Percentiles rank a stretch among this genome's conserved stretches.
Conservation (phyloP, 495 filamentous ascomycete species). For the Lepidopterella palustris region DNA sequence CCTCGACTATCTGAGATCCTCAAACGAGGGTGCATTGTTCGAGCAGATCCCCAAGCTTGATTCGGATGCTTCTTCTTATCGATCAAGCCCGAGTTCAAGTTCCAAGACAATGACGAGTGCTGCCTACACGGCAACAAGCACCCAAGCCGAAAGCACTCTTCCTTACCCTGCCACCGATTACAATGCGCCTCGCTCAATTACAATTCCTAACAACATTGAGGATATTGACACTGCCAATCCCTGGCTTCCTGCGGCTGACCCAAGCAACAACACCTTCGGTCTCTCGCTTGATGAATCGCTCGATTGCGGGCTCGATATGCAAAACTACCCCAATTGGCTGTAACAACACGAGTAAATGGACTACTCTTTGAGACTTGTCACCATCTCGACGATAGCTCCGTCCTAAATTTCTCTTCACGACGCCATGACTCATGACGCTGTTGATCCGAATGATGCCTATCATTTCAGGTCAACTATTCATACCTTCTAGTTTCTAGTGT, state of each 20-base stretch:
- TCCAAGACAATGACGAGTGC: neutral
- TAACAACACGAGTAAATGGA: neutral
- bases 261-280: neutral
- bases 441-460: constrained; percentile 1
- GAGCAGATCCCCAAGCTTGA: neutral
- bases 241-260: constrained; percentile 16
- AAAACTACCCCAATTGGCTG: neutral
- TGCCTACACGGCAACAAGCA: neutral
- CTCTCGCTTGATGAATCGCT: neutral
- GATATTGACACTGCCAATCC: constrained; percentile 17
- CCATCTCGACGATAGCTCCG: neutral
- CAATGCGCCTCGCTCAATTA: constrained; percentile 10
- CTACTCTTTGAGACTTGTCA: neutral
- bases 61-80: neutral
- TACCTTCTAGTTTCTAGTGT: neutral
- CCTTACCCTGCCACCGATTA: constrained; percentile 6
- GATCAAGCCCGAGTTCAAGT: too few species aligned
- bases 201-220: constrained; percentile 19
- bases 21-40: constrained; percentile 2
- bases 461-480: constrained; percentile 2
- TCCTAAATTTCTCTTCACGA: constrained; percentile 16
- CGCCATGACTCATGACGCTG: constrained; percentile 26
- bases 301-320: neutral
- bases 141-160: neutral
- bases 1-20: constrained; percentile 1